Base-by-base conservation (phyloP, 2,329 filamentous ascomycete genomes). In the Fonsecaea multimorphosa region DNA sequence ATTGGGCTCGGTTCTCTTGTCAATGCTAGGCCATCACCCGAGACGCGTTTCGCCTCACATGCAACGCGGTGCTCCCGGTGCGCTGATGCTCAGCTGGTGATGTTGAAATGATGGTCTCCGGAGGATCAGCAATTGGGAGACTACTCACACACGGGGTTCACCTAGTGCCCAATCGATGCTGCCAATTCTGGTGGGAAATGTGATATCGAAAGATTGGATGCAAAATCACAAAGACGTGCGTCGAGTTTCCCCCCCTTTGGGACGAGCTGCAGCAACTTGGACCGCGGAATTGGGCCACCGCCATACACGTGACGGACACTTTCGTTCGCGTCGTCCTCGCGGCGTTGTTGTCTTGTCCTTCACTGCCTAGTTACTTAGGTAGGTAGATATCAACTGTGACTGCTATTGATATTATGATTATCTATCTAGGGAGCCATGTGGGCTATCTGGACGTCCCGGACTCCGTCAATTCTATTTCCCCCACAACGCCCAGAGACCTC, bases 31-130 rank as follows among this genome's bases (percentile, higher is more conserved):
- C 52, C 53, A n/a, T 34, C 32, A 58, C 51, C 61, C 58, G 67
- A 68, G 61, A 68, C 67, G 64, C 61, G 67, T 68, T 68, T 64
- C 58, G 58, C 57, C 53, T 63, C 66, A 59, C 22, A 34, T 27
- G 22, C 14, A 55, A 51, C 58, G 63, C 44, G 38, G 11, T 62
- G 40, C n/a, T 22, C 19, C 19, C 51, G 38, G 40, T 22, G 49
- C 16, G 19, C 24, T 8, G 29, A 51, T 49, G 60, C 59, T 49
- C 22, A 27, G 19, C 22, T 14, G 44, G 7, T 31, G 51, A 32
- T 32, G 40, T 44, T 58, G 40, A 56, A 54, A 53, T 54, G 52
- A 56, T 56, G 59, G 52, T 27, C 59, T 49, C 12, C 19, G 27
- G 16, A 64, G 34, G 38, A 24, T 16, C 34, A 56, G 36, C n/a